Evolutionary conservation across 352 stramenopile species (phyloP), one percentile per base, ranked within the genome.

Genomic region (Globisporangium mamillatum): DNA sequence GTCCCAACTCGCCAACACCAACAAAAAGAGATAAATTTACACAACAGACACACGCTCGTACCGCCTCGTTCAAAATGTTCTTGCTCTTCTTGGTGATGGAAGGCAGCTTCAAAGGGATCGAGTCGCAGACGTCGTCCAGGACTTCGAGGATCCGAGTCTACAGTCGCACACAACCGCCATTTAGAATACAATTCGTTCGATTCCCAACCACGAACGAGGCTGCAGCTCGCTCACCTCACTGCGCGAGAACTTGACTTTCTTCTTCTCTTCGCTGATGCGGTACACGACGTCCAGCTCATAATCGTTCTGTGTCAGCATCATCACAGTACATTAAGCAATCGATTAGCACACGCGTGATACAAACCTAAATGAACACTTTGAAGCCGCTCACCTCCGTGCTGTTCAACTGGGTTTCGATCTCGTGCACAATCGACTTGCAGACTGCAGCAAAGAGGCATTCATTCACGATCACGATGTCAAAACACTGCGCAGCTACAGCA

Each of bases 231-330:
- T 10, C 14, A 89, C 85, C 72, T 95, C 87, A 41, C 87, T 95
- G 52, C 85, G 87, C 12, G 87, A 91, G 63, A 85, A 95, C 68
- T 85, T 90, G 66, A 95, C 83, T 60, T 89, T 85, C 69, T 92
- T 92, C 74, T 95, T 95, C 75, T 92, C 82, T 71, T 95, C 87
- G 53, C 87, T 95, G 71, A 95, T 92, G 53, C 87, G 84, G 67
- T 90, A 95, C 8, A 95, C 87, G 1, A 95, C 80, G 20, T 93
- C 87, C 60, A 95, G 80, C n/a, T 92, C 81, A 57, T 95, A 75
- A 65, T 95, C 85, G 63, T 93, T 76, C 84, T 92, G 63, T 9
- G 16, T 20, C 3, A 61, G 14, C 32, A 14, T 7, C 52, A 56
- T 55, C 32, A n/a, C 34, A 56, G 44, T 44, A n/a, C 22, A 44